Base-by-base conservation (phyloP, 2,329 filamentous ascomycete genomes). In the Trichophyton mentagrophytes region DNA sequence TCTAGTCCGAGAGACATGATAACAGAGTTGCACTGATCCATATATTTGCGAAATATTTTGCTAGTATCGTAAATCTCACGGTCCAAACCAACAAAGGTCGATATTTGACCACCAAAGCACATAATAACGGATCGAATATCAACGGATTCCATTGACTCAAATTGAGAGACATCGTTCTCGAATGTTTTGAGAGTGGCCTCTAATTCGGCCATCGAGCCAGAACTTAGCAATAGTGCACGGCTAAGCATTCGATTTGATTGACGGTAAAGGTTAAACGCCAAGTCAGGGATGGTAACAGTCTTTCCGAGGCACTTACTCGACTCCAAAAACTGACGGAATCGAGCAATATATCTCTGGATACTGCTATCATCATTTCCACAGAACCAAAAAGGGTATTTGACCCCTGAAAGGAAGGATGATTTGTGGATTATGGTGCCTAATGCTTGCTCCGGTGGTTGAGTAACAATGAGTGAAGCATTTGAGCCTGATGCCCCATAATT, bases 51-150 rank as follows among this genome's bases (percentile, higher is more conserved):
- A 3, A 75, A 66, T 3, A 67, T 42, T 0, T 64, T 59, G 33
- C 42, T 68, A 65, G n/a, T 61, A 5, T 70, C 61, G 47, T 70
- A 74, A 1, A 73, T 58, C 2, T 63, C 61, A 15, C 65, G 64
- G 36, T 66, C 63, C 2, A 75, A 61, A 1, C 67, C 67, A 4
- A 72, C 61, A 20, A 65, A 66, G 3, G 56, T 65, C 2, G 67
- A 66, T 1, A 65, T 69, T 58, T 78, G 76, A 1, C 75, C 75
- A 2, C 72, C 73, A 51, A 77, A 76, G 20, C 66, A 67, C 0
- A 78, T 60, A 1, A 77, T 64, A 9, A 61, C 60, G 1, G 60
- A 42, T 1, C 76, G 62, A 9, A 66, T 61, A 15, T 62, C 59
- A 33, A 58, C 22, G 38, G 55, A 17, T 6, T 44, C 22, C 6